These are phyloP conservation scores for Priceomyces castillae DNA, from an alignment of 805 yeast genomes.

Conservation along the genomic window DNA sequence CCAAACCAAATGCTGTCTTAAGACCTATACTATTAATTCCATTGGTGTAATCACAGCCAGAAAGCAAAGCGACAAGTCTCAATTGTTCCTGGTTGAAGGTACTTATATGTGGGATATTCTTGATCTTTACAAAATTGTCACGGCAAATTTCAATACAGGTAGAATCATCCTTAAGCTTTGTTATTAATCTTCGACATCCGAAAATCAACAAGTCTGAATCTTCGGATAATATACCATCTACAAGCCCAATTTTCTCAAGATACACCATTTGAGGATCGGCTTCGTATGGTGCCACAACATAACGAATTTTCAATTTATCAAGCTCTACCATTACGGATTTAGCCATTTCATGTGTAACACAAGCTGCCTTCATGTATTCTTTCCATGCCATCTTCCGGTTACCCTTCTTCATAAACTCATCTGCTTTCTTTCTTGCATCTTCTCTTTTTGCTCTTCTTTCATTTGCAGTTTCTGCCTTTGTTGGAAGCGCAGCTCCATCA, in stretches of 20 bases:
- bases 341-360: conserved; percentile 89
- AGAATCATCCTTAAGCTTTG: conserved; percentile 78
- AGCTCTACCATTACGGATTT: conserved; percentile 75
- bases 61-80: conserved; percentile 73
- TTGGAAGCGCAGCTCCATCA: conserved; percentile 86
- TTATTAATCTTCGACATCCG: conserved; percentile 74
- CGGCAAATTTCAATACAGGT: conserved; percentile 68
- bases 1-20: conserved; percentile 64
- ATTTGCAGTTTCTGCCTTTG: conserved; percentile 69
- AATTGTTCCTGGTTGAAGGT: conserved; percentile 55
- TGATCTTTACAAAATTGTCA: conserved; percentile 49
- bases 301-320: conserved; percentile 54
- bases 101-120: conserved; percentile 48
- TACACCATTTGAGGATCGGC: conserved; percentile 97
- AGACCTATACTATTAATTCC: conserved; percentile 84
- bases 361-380: conserved; percentile 74
- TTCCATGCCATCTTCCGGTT: conserved; percentile 60
- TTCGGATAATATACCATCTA: conserved; percentile 86
- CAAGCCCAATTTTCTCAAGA: conserved; percentile 68
- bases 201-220: conserved; percentile 91
- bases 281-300: conserved; percentile 95
- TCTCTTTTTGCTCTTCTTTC: conserved; percentile 59
- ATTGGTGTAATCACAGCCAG: conserved; percentile 96
- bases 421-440: conserved; percentile 57
- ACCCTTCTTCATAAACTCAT: conserved; percentile 49